These are phyloP conservation scores for Coniferiporia sulphurascens DNA, from an alignment of 1,284 basidiomycete species.

Conservation along the genomic window DNA sequence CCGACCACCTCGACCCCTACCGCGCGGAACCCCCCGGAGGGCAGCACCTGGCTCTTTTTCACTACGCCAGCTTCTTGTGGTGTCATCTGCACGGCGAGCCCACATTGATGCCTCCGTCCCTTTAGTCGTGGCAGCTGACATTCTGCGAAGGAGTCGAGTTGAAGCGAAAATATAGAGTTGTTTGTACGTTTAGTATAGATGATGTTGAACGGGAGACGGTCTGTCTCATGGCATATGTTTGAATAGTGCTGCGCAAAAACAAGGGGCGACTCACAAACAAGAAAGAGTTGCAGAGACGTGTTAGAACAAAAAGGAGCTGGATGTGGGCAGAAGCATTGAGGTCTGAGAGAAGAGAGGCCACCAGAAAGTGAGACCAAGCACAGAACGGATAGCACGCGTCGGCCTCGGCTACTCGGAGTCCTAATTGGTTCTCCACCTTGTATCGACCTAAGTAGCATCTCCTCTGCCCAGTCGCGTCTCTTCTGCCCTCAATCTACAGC, in stretches of 20 bases:
- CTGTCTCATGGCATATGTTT: not conserved
- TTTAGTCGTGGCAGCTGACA: slow-evolving; percentile 9
- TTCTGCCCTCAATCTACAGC: slow-evolving; percentile 20
- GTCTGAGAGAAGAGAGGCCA: not conserved
- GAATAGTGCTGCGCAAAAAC: not conserved
- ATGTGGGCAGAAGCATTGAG: not conserved
- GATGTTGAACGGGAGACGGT: not conserved
- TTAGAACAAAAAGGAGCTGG: not conserved
- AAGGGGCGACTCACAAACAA: slow-evolving; percentile 8
- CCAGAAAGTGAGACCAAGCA: not conserved
- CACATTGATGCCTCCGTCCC: slow-evolving; percentile 17
- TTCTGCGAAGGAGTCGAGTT: not conserved
- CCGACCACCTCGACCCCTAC: slow-evolving; percentile 35
- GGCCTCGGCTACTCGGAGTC: not conserved
- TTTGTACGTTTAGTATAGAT: not conserved
- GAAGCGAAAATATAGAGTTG: not conserved
- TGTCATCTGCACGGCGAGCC: slow-evolving; percentile 22
- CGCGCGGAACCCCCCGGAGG: slow-evolving; percentile 37
- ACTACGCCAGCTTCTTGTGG: slow-evolving; percentile 34
- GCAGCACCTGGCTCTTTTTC: slow-evolving; percentile 45
- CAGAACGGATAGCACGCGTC: not conserved
- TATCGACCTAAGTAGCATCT: not conserved
- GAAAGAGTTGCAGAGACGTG: not conserved
- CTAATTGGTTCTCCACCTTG: too few species aligned
- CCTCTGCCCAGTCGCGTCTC: not conserved